Evolutionary conservation across 2,329 filamentous ascomycete genomes (phyloP).

Genomic region (Scedosporium dehoogii): DNA sequence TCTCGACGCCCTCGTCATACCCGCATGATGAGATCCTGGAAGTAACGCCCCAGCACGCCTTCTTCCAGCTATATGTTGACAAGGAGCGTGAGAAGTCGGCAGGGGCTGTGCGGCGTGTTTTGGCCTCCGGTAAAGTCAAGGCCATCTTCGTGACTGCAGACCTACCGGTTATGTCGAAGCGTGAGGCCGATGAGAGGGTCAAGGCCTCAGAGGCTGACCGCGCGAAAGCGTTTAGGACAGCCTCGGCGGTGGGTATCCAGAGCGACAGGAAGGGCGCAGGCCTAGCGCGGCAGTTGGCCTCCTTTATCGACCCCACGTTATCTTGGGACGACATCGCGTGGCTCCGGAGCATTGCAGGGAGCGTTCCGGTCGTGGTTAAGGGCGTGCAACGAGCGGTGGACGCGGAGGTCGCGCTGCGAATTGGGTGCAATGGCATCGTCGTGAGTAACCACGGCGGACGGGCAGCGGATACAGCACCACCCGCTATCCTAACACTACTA

Average conservation of each 20-base stretch:
- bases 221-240: background rate
- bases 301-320: constrained; percentile 9
- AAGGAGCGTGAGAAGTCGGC: constrained; percentile 7
- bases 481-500: constrained; percentile 26
- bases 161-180: constrained; percentile 7
- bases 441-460: constrained; percentile 37
- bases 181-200: constrained; percentile 12
- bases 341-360: constrained; percentile 32
- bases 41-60: constrained; percentile 4
- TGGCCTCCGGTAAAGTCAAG: constrained; percentile 6
- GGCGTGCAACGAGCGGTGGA: constrained; percentile 33
- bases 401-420: constrained; percentile 22
- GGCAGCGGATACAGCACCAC: constrained; percentile 23
- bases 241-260: background rate
- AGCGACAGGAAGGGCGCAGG: constrained; percentile 6
- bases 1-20: constrained; percentile 4
- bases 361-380: constrained; percentile 37
- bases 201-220: background rate
- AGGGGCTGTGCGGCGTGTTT: background rate
- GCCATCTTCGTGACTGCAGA: constrained; percentile 10
- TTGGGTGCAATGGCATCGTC: constrained; percentile 29
- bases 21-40: constrained; percentile 7
- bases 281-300: constrained; percentile 4
- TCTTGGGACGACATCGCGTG: constrained; percentile 44
- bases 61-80: constrained; percentile 12